A percentile compares a stretch with the other conserved stretches of the same genome.
Conservation (phyloP, 1,284 basidiomycete genomes). For the Lentinula novae-zelandiae region DNA sequence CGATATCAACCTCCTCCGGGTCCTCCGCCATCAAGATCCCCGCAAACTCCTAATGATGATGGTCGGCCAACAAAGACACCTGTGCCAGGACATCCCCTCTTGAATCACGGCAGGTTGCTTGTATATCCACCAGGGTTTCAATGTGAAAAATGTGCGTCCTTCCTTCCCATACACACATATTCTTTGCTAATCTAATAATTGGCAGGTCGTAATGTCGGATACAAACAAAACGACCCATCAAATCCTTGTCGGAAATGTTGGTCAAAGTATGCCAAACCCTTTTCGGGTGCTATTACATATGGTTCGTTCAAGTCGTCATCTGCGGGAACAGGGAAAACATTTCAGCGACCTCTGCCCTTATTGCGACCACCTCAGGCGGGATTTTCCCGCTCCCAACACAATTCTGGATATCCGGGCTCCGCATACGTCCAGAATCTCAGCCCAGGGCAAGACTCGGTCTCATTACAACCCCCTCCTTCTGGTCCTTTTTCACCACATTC, state of each 20-base stretch:
- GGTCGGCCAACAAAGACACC: conserved; percentile 60
- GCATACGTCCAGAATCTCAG: not conserved
- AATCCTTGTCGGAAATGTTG: conserved; percentile 70
- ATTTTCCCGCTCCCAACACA: conserved; percentile 1
- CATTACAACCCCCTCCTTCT: not conserved
- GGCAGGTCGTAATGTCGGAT: conserved; percentile 68
- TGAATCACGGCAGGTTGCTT: conserved; percentile 55
- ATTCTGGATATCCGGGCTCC: conserved; percentile 12
- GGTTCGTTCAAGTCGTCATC: conserved; percentile 18
- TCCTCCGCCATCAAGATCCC: conserved; percentile 17
- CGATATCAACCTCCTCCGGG: not conserved
- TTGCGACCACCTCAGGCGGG: conserved; percentile 18
- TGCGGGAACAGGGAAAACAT: conserved; percentile 25
- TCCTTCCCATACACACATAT: conserved; percentile 1
- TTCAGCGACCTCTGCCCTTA: conserved; percentile 16
- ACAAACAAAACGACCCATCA: conserved; percentile 61
- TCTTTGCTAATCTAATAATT: not conserved
- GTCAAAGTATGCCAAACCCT: conserved; percentile 59
- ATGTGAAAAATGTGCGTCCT: conserved; percentile 59
- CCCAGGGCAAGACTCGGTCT: not conserved
- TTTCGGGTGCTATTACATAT: conserved; percentile 54
- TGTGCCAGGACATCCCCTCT: conserved; percentile 58
- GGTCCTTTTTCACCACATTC: conserved; percentile 5
- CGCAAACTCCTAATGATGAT: conserved; percentile 31
- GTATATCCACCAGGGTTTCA: conserved; percentile 61